A percentile compares a stretch with the other conserved stretches of the same genome.
phyloP scores from a whole-genome alignment of 73 alveolate genomes.

The Paramecium pentaurelia region DNA sequence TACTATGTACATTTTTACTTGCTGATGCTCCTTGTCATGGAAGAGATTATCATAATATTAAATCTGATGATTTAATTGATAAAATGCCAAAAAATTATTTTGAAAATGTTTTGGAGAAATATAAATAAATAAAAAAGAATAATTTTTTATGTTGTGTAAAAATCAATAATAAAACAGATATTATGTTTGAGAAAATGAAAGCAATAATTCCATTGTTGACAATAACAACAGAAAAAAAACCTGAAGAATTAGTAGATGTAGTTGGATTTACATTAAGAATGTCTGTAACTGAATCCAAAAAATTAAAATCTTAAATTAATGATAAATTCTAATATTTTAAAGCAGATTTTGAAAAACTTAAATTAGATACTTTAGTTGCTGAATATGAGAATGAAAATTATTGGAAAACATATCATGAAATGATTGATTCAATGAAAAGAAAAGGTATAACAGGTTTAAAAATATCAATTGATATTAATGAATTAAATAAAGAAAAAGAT shows the following conservation, averaged over 20 bases:
- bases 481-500: neutral
- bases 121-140: neutral
- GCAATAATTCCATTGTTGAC: neutral
- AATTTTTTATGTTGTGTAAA: conserved; percentile 2
- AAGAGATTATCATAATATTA: neutral
- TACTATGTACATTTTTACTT: conserved; percentile 1
- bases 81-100: neutral
- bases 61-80: conserved; percentile 20
- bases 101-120: neutral
- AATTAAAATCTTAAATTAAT: neutral
- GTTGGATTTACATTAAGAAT: neutral
- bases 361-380: neutral
- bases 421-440: neutral
- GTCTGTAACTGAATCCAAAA: neutral
- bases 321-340: neutral
- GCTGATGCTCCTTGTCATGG: conserved; percentile 55
- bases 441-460: neutral
- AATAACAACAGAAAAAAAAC: neutral
- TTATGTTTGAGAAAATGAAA: neutral
- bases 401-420: neutral
- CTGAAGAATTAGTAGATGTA: neutral
- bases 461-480: neutral
- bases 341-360: neutral
- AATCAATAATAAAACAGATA: conserved; percentile 23
- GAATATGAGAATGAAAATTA: neutral